A percentile compares a stretch with the other conserved stretches of the same genome.
phyloP scores from a whole-genome alignment of 73 alveolate species.

The Stentor roeselii region DNA sequence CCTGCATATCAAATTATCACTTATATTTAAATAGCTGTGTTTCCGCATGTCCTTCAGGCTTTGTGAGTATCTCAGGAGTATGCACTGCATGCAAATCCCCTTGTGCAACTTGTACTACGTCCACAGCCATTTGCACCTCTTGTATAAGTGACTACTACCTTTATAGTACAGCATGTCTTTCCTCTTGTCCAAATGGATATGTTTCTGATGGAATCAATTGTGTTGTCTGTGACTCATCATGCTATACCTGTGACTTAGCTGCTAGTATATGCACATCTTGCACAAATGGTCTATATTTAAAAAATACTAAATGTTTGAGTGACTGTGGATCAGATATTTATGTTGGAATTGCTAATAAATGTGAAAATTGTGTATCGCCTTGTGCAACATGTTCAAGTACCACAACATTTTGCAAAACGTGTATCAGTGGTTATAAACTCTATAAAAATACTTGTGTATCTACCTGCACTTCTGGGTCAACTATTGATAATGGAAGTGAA shows the following conservation, averaged over 20 bases:
- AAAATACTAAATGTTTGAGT: neutral
- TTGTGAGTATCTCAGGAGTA: neutral
- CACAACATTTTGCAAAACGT: neutral
- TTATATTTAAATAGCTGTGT: constrained; percentile 1
- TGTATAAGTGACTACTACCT: neutral
- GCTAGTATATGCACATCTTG: neutral
- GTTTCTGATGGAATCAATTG: constrained; percentile 2
- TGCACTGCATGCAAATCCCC: neutral
- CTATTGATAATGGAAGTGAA: neutral
- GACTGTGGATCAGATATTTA: neutral
- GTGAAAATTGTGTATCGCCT: neutral
- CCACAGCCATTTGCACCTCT: neutral
- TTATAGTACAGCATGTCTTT: neutral
- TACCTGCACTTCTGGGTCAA: neutral
- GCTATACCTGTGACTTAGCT: constrained; percentile 5
- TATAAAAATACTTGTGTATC: neutral
- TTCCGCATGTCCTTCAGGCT: neutral
- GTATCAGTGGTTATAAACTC: neutral
- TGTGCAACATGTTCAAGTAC: constrained; percentile 13
- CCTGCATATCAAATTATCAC: neutral
- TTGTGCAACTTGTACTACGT: neutral
- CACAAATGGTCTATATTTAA: neutral
- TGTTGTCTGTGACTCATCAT: neutral
- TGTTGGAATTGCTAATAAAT: neutral
- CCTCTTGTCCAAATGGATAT: neutral